Percentiles rank a stretch among this genome's conserved stretches.
phyloP scores from a whole-genome alignment of 2,329 filamentous ascomycete genomes.

The Trichoderma polysporum region DNA sequence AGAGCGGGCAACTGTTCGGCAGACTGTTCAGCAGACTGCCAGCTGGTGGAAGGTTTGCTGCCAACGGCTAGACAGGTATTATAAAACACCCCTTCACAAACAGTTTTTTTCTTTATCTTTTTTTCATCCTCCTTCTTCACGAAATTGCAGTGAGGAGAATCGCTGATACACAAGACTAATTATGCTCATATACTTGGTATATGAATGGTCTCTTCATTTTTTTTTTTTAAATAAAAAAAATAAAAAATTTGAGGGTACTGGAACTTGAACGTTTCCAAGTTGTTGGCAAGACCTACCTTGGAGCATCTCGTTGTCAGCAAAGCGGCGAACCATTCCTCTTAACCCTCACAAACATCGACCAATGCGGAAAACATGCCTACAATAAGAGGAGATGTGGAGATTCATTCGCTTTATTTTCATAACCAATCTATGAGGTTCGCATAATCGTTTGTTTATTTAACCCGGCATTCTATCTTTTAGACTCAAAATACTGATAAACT shows the following conservation, averaged over 20 bases:
- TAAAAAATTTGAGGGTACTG: no score
- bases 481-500: slow-evolving; percentile 24
- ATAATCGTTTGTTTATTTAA: no score
- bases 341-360: neutral
- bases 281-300: no score
- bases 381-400: neutral
- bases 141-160: no score
- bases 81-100: neutral
- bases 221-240: neutral
- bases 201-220: neutral
- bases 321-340: neutral
- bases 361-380: neutral
- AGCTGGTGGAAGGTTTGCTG: neutral
- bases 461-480: neutral
- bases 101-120: neutral
- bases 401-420: neutral
- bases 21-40: neutral
- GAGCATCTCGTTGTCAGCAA: no score
- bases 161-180: neutral
- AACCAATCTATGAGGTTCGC: neutral
- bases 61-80: neutral
- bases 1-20: neutral
- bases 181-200: neutral
- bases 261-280: neutral
- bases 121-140: neutral